Percentiles rank a stretch among this genome's conserved stretches.
Evolutionary conservation across 306 rosid genomes (phyloP).

Genomic region (Cucumis melo): DNA sequence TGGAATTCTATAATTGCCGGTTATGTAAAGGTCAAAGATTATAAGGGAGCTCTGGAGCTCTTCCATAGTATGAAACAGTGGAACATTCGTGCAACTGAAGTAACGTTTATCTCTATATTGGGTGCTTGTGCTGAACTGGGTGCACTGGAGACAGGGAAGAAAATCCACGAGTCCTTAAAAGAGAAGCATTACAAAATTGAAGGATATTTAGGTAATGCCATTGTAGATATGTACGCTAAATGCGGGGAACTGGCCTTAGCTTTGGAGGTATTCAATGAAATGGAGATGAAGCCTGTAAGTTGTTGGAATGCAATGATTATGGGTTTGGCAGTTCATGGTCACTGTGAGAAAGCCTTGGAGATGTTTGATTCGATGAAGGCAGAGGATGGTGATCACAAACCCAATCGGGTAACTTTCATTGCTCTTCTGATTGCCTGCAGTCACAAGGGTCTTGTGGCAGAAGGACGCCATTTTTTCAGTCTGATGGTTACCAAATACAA

Average conservation of each 20-base stretch:
- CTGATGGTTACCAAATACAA: slow-evolving; percentile 28
- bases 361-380: slow-evolving; percentile 39
- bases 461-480: slow-evolving; percentile 40
- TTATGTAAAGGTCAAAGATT: slow-evolving; percentile 29
- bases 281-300: slow-evolving; percentile 41
- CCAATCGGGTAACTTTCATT: slow-evolving; percentile 43
- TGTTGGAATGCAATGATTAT: slow-evolving; percentile 68
- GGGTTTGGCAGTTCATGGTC: slow-evolving; percentile 62
- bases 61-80: slow-evolving; percentile 40
- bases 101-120: slow-evolving; percentile 33
- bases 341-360: slow-evolving; percentile 32
- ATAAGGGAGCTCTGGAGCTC: slow-evolving; percentile 26
- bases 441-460: slow-evolving; percentile 56
- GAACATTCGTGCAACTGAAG: slow-evolving; percentile 30
- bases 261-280: slow-evolving; percentile 36
- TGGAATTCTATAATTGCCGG: slow-evolving; percentile 60
- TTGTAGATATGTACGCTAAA: slow-evolving; percentile 55
- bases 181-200: slow-evolving; percentile 25
- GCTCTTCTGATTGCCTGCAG: slow-evolving; percentile 59
- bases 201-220: slow-evolving; percentile 52
- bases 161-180: slow-evolving; percentile 31
- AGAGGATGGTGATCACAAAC: slow-evolving; percentile 20
- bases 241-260: slow-evolving; percentile 52
- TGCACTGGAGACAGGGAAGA: slow-evolving; percentile 32
- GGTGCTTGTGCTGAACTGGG: slow-evolving; percentile 57